Conservation (phyloP, 1,139 yeast genomes). For the Pneumocystis murina region DNA sequence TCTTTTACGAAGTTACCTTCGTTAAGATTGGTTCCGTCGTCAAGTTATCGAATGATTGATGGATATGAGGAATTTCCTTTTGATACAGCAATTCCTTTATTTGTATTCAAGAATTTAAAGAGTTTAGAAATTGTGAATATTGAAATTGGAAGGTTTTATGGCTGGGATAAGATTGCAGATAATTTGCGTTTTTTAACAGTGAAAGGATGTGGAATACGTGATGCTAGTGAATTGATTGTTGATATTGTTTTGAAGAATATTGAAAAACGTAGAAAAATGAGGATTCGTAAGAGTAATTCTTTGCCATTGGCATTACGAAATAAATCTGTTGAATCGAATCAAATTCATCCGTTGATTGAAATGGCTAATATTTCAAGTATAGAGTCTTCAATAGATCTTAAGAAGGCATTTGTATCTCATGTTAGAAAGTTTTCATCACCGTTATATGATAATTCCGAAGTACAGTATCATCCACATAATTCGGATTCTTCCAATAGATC, state of each 20-base stretch:
- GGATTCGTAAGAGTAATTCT: neutral
- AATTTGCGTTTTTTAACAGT: conserved; percentile 42
- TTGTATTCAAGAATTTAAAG: conserved; percentile 45
- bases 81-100: conserved; percentile 51
- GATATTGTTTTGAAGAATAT: conserved; percentile 41
- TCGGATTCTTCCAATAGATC: conserved; percentile 1
- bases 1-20: conserved; percentile 56
- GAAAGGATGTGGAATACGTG: conserved; percentile 36
- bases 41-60: conserved; percentile 39
- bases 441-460: neutral
- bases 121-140: conserved; percentile 45
- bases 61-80: conserved; percentile 60
- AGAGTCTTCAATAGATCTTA: neutral
- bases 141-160: conserved; percentile 50
- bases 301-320: neutral
- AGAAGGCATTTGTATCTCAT: conserved; percentile 3
- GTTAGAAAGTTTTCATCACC: conserved; percentile 9
- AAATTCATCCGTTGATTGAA: neutral
- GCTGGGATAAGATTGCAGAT: conserved; percentile 47
- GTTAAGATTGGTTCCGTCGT: conserved; percentile 43
- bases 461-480: neutral
- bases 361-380: neutral
- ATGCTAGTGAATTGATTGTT: conserved; percentile 35
- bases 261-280: conserved; percentile 27
- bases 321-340: neutral